phyloP scores from a whole-genome alignment of 371 early-diverging fungal genomes.

The Actinomortierella wolfii region DNA sequence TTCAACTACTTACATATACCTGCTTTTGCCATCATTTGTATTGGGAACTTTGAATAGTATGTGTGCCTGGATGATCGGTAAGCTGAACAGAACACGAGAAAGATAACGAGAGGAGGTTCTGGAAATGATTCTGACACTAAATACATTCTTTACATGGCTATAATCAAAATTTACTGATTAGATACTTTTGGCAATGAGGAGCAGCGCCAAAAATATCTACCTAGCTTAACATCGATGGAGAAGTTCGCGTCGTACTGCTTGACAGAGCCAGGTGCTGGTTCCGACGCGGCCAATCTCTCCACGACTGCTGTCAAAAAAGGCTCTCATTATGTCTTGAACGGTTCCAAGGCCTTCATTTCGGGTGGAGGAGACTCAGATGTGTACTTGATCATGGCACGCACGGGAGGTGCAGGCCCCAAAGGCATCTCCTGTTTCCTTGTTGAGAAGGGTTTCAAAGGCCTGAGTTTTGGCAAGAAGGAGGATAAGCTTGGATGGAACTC shows the following conservation, averaged over 20 bases:
- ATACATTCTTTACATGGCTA: not conserved
- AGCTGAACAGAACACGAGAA: not conserved
- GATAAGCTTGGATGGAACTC: conserved; percentile 68
- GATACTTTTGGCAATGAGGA: conserved; percentile 54
- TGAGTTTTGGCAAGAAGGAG: conserved; percentile 72
- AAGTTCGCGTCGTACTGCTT: conserved; percentile 64
- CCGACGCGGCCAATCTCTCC: conserved; percentile 71
- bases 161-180: not conserved
- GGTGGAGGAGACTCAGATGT: conserved; percentile 65
- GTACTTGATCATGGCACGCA: conserved; percentile 70
- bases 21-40: no score
- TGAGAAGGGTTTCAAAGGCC: conserved; percentile 60
- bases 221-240: conserved; percentile 53
- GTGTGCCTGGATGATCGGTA: conserved; percentile 69
- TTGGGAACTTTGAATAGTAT: conserved; percentile 46
- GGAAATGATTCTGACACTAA: not conserved
- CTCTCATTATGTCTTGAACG: conserved; percentile 76
- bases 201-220: conserved; percentile 56
- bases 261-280: conserved; percentile 82
- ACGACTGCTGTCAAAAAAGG: conserved; percentile 74
- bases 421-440: conserved; percentile 64
- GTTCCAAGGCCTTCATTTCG: conserved; percentile 76
- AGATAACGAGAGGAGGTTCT: not conserved
- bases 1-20: not conserved
- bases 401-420: conserved; percentile 65